Evolutionary conservation across 805 yeast genomes (phyloP).

Genomic region (Yamadazyma ubonensis): DNA sequence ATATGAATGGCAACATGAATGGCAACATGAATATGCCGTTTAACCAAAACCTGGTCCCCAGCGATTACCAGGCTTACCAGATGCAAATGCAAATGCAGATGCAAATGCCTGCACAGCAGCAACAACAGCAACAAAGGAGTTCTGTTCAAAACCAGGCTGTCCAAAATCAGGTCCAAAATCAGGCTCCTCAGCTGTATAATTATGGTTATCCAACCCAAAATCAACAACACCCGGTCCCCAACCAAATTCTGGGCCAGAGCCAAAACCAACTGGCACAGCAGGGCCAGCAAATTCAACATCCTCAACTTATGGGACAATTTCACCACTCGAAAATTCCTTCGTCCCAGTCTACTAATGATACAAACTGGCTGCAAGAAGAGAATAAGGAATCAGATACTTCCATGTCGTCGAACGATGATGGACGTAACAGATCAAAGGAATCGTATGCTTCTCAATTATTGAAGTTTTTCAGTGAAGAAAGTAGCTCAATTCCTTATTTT

Average conservation of each 20-base stretch:
- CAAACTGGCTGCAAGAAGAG: slow-evolving; percentile 46
- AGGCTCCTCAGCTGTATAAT: slow-evolving; percentile 3
- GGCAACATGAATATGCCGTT: neutral
- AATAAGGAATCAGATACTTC: slow-evolving; percentile 43
- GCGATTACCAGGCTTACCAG: slow-evolving; percentile 25
- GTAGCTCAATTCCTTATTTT: slow-evolving; percentile 57
- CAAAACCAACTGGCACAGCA: slow-evolving; percentile 19
- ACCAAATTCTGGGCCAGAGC: too few relatives aligned
- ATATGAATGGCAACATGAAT: neutral
- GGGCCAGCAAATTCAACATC: slow-evolving; percentile 20
- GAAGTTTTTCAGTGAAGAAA: slow-evolving; percentile 44
- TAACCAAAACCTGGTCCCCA: slow-evolving; percentile 6
- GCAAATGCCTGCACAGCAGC: slow-evolving; percentile 20
- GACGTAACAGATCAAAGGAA: slow-evolving; percentile 46
- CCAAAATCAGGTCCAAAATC: too few relatives aligned
- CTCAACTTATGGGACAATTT: slow-evolving; percentile 19
- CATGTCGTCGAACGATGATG: slow-evolving; percentile 29
- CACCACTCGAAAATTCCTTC: slow-evolving; percentile 21
- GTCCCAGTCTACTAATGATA: slow-evolving; percentile 44
- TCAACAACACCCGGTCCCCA: slow-evolving; percentile 15
- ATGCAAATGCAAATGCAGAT: slow-evolving; percentile 27
- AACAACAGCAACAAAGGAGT: neutral
- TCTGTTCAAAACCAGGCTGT: too few relatives aligned
- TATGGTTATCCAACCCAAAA: neutral
- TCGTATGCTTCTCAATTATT: slow-evolving; percentile 39